Evolutionary conservation across 1,139 yeast genomes (phyloP).

Genomic region (Pichia sp.): DNA sequence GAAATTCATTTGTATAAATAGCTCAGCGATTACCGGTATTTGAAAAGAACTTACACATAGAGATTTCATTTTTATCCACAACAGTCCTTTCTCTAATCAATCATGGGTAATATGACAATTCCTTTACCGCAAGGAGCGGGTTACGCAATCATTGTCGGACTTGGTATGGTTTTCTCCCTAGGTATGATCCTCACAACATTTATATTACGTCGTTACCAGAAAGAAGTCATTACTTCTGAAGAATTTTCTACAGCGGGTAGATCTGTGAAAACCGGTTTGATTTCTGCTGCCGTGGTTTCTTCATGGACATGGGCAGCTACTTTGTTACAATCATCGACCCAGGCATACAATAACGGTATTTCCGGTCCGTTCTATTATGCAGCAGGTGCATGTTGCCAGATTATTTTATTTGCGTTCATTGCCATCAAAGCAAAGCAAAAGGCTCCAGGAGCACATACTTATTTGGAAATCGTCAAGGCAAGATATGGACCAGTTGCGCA

Average conservation of each 20-base stretch:
- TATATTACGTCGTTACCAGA: slow-evolving; percentile 63
- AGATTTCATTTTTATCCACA: background rate
- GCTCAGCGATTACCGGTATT: too few species aligned
- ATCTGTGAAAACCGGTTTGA: slow-evolving; percentile 29
- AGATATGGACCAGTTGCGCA: slow-evolving; percentile 37
- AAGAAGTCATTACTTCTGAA: slow-evolving; percentile 80
- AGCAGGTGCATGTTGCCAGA: slow-evolving; percentile 48
- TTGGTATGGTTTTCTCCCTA: slow-evolving; percentile 72
- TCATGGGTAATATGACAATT: slow-evolving; percentile 7
- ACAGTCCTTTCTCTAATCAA: background rate
- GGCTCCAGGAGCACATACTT: slow-evolving; percentile 49
- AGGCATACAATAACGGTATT: slow-evolving; percentile 26
- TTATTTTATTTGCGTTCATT: slow-evolving; percentile 41
- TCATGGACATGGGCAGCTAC: slow-evolving; percentile 35
- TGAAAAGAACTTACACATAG: too few species aligned
- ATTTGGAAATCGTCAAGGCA: slow-evolving; percentile 40
- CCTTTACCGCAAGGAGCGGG: slow-evolving; percentile 73
- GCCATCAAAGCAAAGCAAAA: slow-evolving; percentile 48
- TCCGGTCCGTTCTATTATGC: slow-evolving; percentile 43
- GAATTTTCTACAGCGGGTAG: slow-evolving; percentile 46
- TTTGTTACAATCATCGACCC: slow-evolving; percentile 21
- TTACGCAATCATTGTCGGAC: slow-evolving; percentile 84
- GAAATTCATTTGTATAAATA: too few species aligned
- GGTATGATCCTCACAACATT: slow-evolving; percentile 74
- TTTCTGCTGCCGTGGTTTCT: slow-evolving; percentile 30